Evolutionary conservation across 2,329 filamentous ascomycete genomes (phyloP).

Genomic region (Penicillium sp.): DNA sequence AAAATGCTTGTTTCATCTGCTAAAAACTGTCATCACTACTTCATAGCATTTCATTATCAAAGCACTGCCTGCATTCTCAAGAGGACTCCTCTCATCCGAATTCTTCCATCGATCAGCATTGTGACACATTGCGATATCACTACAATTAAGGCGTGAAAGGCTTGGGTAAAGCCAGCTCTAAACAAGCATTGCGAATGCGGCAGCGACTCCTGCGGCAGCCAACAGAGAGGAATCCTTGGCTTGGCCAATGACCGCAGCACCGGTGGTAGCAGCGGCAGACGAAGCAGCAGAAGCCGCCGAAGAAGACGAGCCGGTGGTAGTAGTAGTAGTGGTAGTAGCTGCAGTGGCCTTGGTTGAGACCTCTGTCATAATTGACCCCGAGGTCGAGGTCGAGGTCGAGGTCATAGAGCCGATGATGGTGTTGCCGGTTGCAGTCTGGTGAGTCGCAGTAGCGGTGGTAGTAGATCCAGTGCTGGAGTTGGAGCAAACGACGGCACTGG

Average conservation of each 20-base stretch:
- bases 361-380: neutral
- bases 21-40: constrained; percentile 2
- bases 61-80: neutral
- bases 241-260: constrained; percentile 21
- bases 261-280: constrained; percentile 28
- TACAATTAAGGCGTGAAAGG: neutral
- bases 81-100: neutral
- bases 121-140: neutral
- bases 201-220: constrained; percentile 31
- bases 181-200: constrained; percentile 29
- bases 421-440: constrained; percentile 12
- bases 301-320: constrained; percentile 8
- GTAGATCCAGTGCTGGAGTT: constrained; percentile 15
- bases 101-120: neutral
- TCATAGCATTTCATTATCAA: neutral
- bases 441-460: constrained; percentile 10
- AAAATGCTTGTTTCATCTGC: constrained; percentile 1
- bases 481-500: constrained; percentile 31
- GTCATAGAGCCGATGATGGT: neutral
- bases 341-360: constrained; percentile 4
- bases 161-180: constrained; percentile 7
- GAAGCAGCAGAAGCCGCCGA: constrained; percentile 27
- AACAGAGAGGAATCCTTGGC: constrained; percentile 26
- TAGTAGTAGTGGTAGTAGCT: neutral
- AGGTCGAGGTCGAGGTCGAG: neutral